Evolutionary conservation across 2,329 filamentous ascomycete genomes (phyloP), one percentile per base, ranked within the genome.

Genomic region (Colletotrichum graminicola): DNA sequence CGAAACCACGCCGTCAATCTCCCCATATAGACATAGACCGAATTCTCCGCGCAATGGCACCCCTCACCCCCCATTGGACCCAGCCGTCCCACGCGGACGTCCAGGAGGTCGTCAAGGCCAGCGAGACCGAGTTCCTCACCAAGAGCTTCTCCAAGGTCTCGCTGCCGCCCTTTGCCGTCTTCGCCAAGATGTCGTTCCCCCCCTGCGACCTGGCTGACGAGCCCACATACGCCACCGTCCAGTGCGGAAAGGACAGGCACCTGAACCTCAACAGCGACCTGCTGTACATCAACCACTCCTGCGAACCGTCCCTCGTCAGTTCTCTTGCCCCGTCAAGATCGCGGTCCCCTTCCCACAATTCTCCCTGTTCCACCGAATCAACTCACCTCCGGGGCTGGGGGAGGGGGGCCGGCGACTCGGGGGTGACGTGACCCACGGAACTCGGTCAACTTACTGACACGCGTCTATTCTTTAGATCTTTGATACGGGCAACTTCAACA

Each of bases 281-380:
- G 77, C 79, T 92, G 56, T 92, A 91, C 80, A 89, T 91, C 75
- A 92, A 92, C 79, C 90, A 92, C 80, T 90, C 88, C 5, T 92
- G 90, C 80, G 88, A 90, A 76, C 90, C 90, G 32, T 89, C 88
- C 77, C 83, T 92, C 71, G 89, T 91, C 73, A 83, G 87, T 87
- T 70, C 29, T 55, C 43, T 21, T 16, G 26, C 57, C 62, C 52
- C 57, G 36, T 26, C 21, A 57, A 18, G 26, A 56, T 29, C 11
- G n/a, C 47, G 3, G 1, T 1, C 32, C 26, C 3, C 12, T 29
- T 21, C 23, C 26, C 32, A 32, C 36, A 43, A 51, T 52, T 43
- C 41, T 7, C 34, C 11, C 34, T 43, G 23, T 12, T 34, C 23
- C 52, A 36, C 21, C 29, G 7, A 26, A 29, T n/a, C 2, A 43